Conservation (phyloP, 106 monocot genomes). For the Platanthera guangdongensis region DNA sequence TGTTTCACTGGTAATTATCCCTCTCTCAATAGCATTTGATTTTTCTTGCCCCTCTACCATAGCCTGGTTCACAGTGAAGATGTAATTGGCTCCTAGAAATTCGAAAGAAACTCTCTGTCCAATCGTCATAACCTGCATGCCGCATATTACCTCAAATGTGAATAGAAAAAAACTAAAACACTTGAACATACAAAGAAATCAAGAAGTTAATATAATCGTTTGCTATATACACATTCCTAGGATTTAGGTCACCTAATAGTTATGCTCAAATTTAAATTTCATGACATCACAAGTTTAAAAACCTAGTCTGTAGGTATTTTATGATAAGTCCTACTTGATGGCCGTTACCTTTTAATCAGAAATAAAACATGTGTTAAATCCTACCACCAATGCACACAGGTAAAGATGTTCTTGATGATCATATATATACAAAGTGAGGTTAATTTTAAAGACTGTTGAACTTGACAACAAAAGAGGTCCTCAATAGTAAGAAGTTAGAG, state of each 20-base stretch:
- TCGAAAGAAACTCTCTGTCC: conserved; percentile 78
- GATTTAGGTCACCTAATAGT: background rate
- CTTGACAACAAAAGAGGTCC: no score
- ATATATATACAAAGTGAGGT: no score
- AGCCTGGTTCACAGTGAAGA: conserved; percentile 82
- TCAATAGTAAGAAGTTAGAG: no score
- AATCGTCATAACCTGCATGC: conserved; percentile 74
- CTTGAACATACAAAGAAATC: background rate
- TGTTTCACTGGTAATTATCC: conserved; percentile 67
- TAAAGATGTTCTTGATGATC: no score
- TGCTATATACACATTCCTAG: background rate
- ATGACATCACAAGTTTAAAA: background rate
- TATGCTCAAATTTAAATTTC: background rate
- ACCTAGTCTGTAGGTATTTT: background rate
- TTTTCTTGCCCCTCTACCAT: conserved; percentile 67
- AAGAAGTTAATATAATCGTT: background rate
- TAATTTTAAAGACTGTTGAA: no score
- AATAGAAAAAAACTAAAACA: background rate
- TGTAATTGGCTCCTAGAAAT: conserved; percentile 76
- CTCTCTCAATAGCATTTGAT: conserved; percentile 39
- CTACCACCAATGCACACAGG: no score
- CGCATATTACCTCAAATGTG: background rate
- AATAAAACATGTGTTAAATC: no score
- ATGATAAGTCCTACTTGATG: background rate
- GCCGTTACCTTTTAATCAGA: no score